phyloP scores from a whole-genome alignment of 495 filamentous ascomycete genomes.

The Neurospora sp. region DNA sequence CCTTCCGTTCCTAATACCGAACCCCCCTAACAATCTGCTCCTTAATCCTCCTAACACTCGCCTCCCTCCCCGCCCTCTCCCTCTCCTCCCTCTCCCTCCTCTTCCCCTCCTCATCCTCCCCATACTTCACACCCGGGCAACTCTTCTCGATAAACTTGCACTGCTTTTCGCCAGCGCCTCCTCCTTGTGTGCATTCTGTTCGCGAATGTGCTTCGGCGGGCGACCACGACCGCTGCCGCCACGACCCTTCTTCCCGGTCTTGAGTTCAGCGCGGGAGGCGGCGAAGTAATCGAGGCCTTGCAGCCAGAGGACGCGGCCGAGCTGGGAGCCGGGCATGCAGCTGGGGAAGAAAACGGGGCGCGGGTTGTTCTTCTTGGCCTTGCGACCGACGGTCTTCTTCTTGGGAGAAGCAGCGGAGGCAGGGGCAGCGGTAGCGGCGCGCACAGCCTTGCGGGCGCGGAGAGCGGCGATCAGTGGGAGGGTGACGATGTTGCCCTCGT shows the following conservation, averaged over 20 bases:
- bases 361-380: not conserved
- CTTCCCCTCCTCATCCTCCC: not conserved
- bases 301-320: not conserved
- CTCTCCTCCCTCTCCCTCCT: not conserved
- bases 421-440: not conserved
- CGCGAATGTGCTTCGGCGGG: not conserved
- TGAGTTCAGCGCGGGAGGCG: not conserved
- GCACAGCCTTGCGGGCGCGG: not conserved
- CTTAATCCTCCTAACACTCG: not conserved
- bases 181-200: not conserved
- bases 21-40: not conserved
- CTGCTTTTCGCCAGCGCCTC: not conserved
- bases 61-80: not conserved
- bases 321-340: not conserved
- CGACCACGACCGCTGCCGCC: not conserved
- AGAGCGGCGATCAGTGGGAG: not conserved
- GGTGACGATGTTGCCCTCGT: not conserved
- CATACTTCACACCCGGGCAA: not conserved
- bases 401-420: not conserved
- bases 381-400: not conserved
- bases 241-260: not conserved
- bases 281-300: not conserved
- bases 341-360: not conserved
- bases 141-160: not conserved
- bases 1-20: not conserved